These are phyloP conservation scores for Thalassiosira ordinaria DNA, from an alignment of 352 stramenopile species.

Conservation along the genomic window DNA sequence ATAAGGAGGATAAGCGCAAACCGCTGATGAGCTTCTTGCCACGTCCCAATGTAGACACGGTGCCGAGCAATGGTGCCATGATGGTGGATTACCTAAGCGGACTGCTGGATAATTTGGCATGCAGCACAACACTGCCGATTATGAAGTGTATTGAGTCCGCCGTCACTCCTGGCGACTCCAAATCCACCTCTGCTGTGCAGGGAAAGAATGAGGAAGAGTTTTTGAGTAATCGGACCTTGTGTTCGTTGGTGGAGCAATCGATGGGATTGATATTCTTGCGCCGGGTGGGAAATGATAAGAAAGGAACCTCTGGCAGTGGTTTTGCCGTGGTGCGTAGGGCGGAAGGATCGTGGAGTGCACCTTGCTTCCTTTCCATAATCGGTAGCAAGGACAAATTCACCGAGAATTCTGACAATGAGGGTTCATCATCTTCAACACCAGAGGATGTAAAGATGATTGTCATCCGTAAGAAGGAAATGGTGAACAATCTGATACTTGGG, in stretches of 20 bases:
- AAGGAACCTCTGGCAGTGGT: slow-evolving; percentile 21
- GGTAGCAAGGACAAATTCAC: slow-evolving; percentile 16
- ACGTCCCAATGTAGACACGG: slow-evolving; percentile 15
- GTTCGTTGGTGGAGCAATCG: slow-evolving; percentile 50
- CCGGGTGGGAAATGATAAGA: no score
- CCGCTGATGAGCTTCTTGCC: no score
- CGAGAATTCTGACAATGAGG: neutral
- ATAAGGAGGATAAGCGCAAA: no score
- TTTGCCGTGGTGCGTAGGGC: slow-evolving; percentile 46
- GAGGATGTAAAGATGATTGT: slow-evolving; percentile 42
- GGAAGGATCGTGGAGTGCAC: slow-evolving; percentile 49
- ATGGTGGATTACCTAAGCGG: slow-evolving; percentile 9
- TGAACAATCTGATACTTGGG: slow-evolving; percentile 30
- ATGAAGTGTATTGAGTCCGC: slow-evolving; percentile 12
- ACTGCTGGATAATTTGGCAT: slow-evolving; percentile 25
- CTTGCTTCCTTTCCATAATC: slow-evolving; percentile 44
- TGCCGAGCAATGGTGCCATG: neutral
- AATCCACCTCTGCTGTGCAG: no score
- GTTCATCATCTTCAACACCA: neutral
- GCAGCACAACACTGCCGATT: slow-evolving; percentile 23
- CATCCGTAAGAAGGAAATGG: slow-evolving; percentile 46
- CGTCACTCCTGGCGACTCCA: no score
- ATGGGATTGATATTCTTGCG: slow-evolving; percentile 46
- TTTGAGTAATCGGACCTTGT: slow-evolving; percentile 43
- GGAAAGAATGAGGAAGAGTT: slow-evolving; percentile 16